A percentile compares a stretch with the other conserved stretches of the same genome.
Conservation (phyloP, 805 yeast genomes). For the Candida argentea region DNA sequence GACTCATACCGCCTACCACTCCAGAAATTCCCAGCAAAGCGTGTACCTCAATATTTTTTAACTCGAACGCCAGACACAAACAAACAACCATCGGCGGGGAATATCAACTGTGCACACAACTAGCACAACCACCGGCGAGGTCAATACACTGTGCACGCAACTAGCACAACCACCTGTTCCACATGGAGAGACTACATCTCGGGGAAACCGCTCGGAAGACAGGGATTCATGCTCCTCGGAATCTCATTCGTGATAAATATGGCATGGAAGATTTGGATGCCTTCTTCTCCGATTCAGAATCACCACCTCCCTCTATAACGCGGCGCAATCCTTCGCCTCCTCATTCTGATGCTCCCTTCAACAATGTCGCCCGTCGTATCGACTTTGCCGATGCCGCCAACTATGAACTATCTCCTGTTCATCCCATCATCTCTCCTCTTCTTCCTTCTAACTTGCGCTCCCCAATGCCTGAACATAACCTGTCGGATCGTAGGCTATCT, state of each 20-base stretch:
- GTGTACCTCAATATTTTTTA: not conserved
- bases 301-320: conserved; percentile 8
- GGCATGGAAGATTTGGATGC: conserved; percentile 65
- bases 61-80: not conserved
- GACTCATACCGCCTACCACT: too few relatives aligned
- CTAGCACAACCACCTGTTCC: too few relatives aligned
- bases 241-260: conserved; percentile 43
- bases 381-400: conserved; percentile 27
- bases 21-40: too few relatives aligned
- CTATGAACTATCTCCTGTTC: too few relatives aligned
- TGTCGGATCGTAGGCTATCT: conserved; percentile 4
- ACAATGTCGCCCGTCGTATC: conserved; percentile 23
- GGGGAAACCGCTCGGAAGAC: conserved; percentile 61
- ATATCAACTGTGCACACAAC: conserved; percentile 1
- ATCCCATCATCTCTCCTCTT: too few relatives aligned
- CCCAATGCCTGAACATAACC: conserved; percentile 16
- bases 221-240: conserved; percentile 40
- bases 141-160: not conserved
- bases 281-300: conserved; percentile 48
- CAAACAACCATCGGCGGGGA: too few relatives aligned
- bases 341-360: conserved; percentile 7
- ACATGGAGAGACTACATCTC: conserved; percentile 33
- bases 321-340: conserved; percentile 7
- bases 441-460: too few relatives aligned
- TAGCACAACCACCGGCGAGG: not conserved